phyloP scores from a whole-genome alignment of 1,284 basidiomycete species.

The Sporisorium scitamineum region DNA sequence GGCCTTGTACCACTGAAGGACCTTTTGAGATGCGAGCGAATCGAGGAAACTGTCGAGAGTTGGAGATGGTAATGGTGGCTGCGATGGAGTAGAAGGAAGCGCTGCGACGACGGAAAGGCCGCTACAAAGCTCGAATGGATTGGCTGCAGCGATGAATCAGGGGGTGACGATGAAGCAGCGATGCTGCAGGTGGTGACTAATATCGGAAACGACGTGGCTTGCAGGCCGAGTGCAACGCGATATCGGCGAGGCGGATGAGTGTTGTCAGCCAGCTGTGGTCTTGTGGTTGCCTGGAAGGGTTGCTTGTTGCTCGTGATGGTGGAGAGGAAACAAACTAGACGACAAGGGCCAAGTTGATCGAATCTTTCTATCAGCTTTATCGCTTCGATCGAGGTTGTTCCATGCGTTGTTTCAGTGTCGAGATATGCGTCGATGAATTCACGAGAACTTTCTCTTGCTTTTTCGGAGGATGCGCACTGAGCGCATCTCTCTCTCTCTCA shows the following conservation, averaged over 20 bases:
- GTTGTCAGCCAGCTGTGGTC: background rate
- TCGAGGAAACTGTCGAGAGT: background rate
- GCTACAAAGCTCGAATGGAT: background rate
- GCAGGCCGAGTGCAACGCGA: slow-evolving; percentile 3
- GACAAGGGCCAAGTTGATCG: too few relatives aligned
- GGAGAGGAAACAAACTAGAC: background rate
- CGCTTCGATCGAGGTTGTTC: background rate
- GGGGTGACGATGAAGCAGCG: background rate
- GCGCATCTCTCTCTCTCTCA: background rate
- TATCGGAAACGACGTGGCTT: slow-evolving; percentile 6
- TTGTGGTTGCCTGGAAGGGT: background rate
- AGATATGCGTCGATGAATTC: slow-evolving; percentile 15
- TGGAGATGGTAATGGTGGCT: background rate
- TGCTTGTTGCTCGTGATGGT: background rate
- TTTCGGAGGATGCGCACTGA: background rate
- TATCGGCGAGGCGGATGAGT: background rate
- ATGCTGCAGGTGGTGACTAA: slow-evolving; percentile 13
- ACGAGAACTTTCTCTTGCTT: slow-evolving; percentile 28
- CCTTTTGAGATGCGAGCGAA: too few relatives aligned
- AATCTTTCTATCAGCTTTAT: slow-evolving; percentile 4
- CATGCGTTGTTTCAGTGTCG: slow-evolving; percentile 9
- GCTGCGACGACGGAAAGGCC: background rate
- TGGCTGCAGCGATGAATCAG: slow-evolving; percentile 5
- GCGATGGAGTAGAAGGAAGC: background rate
- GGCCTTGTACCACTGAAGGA: background rate